Evolutionary conservation across 2,329 filamentous ascomycete species (phyloP).

Genomic region (Colletotrichum lini): DNA sequence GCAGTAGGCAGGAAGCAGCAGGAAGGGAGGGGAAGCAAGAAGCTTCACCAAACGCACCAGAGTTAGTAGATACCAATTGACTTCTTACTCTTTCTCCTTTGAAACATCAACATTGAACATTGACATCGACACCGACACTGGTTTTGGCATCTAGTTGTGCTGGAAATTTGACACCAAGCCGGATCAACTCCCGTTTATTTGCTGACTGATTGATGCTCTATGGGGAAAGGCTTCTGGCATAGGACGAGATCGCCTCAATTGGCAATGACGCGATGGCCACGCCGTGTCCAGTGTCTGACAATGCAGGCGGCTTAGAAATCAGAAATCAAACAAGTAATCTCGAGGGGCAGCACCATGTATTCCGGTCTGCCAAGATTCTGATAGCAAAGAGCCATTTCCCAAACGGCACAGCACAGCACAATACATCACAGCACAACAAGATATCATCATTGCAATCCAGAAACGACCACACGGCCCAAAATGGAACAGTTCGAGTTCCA

Average conservation of each 20-base stretch:
- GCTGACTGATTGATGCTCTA: no score
- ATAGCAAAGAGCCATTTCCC: neutral
- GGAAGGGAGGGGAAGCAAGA: neutral
- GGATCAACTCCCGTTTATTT: no score
- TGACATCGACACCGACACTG: neutral
- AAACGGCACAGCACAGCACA: neutral
- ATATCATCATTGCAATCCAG: neutral
- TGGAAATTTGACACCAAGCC: no score
- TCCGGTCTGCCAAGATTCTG: neutral
- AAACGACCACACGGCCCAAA: neutral
- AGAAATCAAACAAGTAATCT: neutral
- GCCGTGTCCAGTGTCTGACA: neutral
- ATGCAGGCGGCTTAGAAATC: neutral
- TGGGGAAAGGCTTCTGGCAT: neutral
- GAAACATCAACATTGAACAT: no score
- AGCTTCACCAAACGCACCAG: conserved; percentile 21
- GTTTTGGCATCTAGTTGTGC: no score
- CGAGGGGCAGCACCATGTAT: neutral
- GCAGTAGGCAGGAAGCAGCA: no score
- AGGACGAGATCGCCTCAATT: neutral
- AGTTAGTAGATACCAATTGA: no score
- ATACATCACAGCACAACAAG: neutral
- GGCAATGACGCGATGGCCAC: neutral
- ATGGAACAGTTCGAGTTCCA: conserved; percentile 51
- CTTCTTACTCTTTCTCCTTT: neutral